These are phyloP conservation scores for Eucalyptus virginea DNA, from an alignment of 345 rosid genomes.

Conservation along the genomic window DNA sequence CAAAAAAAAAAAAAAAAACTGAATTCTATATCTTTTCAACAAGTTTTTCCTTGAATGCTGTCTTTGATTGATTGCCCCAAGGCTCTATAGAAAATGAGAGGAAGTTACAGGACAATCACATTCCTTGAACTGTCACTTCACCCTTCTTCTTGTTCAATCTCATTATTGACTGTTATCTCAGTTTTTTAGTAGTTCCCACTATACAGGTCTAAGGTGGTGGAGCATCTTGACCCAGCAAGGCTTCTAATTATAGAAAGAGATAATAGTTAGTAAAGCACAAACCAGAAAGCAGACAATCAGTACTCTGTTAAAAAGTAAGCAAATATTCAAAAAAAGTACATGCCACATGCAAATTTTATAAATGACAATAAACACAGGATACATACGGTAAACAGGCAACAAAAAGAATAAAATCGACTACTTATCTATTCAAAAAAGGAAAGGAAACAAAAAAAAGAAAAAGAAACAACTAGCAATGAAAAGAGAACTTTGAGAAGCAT, in stretches of 20 bases:
- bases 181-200: not conserved
- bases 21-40: not conserved
- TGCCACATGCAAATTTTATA: not conserved
- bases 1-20: too few species aligned
- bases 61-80: not conserved
- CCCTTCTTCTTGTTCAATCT: not conserved
- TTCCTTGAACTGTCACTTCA: not conserved
- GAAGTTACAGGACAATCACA: not conserved
- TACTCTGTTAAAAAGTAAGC: not conserved
- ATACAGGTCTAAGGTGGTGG: not conserved
- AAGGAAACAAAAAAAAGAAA: not conserved
- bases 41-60: not conserved
- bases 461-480: not conserved
- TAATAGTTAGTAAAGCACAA: not conserved
- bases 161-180: not conserved
- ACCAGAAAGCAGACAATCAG: not conserved
- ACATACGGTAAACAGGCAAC: not conserved
- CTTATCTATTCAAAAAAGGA: not conserved
- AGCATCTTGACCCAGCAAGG: not conserved
- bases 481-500: not conserved
- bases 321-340: not conserved
- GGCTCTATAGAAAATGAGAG: not conserved
- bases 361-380: not conserved
- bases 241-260: not conserved
- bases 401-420: not conserved